These are phyloP conservation scores for Pezizomycotina sp. DNA, from an alignment of 2,329 filamentous ascomycete genomes.

Conservation along the genomic window DNA sequence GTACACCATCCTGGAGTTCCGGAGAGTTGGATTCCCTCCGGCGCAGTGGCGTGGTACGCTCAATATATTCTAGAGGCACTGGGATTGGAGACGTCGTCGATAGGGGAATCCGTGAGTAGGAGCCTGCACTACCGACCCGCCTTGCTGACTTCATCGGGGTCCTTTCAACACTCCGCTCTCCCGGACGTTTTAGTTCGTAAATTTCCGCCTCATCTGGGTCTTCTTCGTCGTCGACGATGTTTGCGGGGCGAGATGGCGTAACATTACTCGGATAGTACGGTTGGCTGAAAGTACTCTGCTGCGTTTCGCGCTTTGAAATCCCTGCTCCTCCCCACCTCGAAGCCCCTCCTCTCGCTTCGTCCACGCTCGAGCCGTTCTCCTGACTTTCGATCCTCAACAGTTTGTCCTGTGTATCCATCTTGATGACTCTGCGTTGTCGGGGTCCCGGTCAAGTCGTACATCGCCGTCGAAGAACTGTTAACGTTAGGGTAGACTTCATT, in stretches of 20 bases:
- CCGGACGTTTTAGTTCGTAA: constrained; percentile 61
- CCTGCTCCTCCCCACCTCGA: constrained; percentile 44
- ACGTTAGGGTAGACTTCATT: constrained; percentile 20
- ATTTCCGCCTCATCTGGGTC: constrained; percentile 31
- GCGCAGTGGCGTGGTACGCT: constrained; percentile 52
- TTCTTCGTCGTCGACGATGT: constrained; percentile 30
- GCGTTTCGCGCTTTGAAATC: constrained; percentile 27
- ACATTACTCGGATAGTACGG: constrained; percentile 22
- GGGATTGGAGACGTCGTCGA: constrained; percentile 64
- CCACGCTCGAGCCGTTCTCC: constrained; percentile 13
- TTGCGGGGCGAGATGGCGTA: constrained; percentile 26
- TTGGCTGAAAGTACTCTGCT: constrained; percentile 25
- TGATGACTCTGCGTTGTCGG: constrained; percentile 23
- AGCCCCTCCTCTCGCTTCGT: constrained; percentile 53
- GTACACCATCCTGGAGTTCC: constrained; percentile 23
- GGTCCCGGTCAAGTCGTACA: constrained; percentile 18
- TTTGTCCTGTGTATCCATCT: constrained; percentile 26
- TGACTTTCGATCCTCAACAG: constrained; percentile 20
- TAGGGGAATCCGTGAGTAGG: constrained; percentile 65
- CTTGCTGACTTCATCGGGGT: constrained; percentile 36
- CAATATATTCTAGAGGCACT: constrained; percentile 53
- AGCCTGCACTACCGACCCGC: constrained; percentile 31
- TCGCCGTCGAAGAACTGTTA: constrained; percentile 20
- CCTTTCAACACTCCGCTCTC: constrained; percentile 52
- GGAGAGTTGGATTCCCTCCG: constrained; percentile 30